These are phyloP conservation scores for Trametes sp. DNA, from an alignment of 1,284 basidiomycete species.

Conservation along the genomic window DNA sequence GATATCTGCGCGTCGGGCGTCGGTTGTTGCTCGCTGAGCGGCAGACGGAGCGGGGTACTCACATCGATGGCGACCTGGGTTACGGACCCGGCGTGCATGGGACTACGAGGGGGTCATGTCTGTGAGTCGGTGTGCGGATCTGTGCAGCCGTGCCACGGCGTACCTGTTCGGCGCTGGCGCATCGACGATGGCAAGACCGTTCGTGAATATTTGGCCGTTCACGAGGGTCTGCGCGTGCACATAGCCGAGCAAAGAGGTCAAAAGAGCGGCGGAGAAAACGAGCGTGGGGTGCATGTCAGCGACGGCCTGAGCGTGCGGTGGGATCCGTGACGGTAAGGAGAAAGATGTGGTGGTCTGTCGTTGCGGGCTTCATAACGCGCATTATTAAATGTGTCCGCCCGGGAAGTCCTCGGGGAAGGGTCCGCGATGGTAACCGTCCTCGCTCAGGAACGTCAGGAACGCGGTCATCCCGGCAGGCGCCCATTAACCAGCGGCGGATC, in stretches of 20 bases:
- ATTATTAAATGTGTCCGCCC: not conserved
- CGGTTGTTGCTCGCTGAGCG: not conserved
- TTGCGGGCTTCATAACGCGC: constrained; percentile 5
- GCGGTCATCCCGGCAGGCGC: constrained; percentile 7
- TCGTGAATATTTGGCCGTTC: constrained; percentile 55
- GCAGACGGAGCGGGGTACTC: constrained; percentile 16
- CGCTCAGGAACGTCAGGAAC: constrained; percentile 13
- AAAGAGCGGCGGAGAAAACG: constrained; percentile 29
- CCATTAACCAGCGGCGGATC: constrained; percentile 17
- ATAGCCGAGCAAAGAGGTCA: constrained; percentile 14
- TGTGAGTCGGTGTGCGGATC: not conserved
- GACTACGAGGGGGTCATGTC: constrained; percentile 24
- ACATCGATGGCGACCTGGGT: constrained; percentile 57
- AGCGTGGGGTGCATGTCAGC: constrained; percentile 33
- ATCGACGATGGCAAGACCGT: constrained; percentile 58
- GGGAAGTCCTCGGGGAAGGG: constrained; percentile 7
- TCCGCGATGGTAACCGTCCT: constrained; percentile 18
- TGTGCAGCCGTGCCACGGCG: not conserved
- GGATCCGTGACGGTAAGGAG: not conserved
- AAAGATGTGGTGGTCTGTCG: not conserved
- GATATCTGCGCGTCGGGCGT: constrained; percentile 46
- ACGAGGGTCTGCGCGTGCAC: constrained; percentile 40
- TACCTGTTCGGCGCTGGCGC: constrained; percentile 54
- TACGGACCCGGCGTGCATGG: constrained; percentile 45
- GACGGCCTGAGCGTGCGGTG: constrained; percentile 6